Evolutionary conservation across 768 basidiomycete species (phyloP).

Genomic region (Glaciozyma martinii): DNA sequence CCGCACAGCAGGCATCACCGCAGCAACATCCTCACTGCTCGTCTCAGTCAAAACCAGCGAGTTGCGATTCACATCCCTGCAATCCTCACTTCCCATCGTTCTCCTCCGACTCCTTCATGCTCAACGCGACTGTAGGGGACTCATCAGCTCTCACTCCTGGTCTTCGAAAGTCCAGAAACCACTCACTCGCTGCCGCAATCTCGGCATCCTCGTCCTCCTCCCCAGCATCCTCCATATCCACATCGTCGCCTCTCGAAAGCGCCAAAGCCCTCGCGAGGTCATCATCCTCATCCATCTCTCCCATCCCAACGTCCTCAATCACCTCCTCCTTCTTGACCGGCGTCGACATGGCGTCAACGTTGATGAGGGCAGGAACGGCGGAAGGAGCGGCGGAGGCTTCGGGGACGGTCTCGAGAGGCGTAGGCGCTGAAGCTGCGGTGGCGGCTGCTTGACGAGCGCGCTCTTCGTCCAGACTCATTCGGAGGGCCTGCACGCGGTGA

Average conservation of each 20-base stretch:
- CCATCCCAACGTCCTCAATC: conserved; percentile 20
- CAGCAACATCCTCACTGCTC: too few relatives aligned
- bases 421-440: conserved; percentile 37
- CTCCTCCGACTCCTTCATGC: conserved; percentile 51
- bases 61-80: background rate
- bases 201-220: conserved; percentile 63
- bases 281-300: conserved; percentile 67
- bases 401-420: conserved; percentile 40
- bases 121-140: conserved; percentile 25
- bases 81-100: conserved; percentile 37
- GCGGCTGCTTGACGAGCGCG: conserved; percentile 56
- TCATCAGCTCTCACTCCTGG: background rate
- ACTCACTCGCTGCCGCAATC: conserved; percentile 75
- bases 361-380: conserved; percentile 21
- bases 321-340: conserved; percentile 31
- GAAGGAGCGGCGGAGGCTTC: conserved; percentile 34
- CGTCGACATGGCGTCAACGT: background rate
- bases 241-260: conserved; percentile 43
- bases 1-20: too few relatives aligned
- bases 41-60: too few relatives aligned
- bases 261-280: conserved; percentile 67
- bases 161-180: too few relatives aligned
- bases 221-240: conserved; percentile 47
- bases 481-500: conserved; percentile 59
- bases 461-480: conserved; percentile 95